phyloP scores from a whole-genome alignment of 371 early-diverging fungal species.

The Saksenaea vasiformis region DNA sequence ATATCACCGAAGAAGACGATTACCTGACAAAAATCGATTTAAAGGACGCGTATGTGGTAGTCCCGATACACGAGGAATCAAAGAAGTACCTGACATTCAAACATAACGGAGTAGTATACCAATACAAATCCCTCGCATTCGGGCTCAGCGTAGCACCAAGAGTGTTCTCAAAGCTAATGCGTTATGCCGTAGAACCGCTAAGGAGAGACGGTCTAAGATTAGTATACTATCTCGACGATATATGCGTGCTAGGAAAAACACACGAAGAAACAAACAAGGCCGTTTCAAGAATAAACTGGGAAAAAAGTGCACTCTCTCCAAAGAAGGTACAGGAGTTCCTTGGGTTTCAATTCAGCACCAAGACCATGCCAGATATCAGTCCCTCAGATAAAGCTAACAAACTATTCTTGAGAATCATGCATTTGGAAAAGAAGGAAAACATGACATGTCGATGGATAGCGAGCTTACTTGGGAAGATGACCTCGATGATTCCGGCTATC shows the following conservation, averaged over 20 bases:
- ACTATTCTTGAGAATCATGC: not conserved
- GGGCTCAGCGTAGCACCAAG: too few relatives aligned
- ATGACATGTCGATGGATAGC: slow-evolving; percentile 19
- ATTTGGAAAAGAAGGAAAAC: not conserved
- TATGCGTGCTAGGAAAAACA: slow-evolving; percentile 13
- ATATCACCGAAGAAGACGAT: slow-evolving; percentile 9
- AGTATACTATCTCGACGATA: slow-evolving; percentile 20
- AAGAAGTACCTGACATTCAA: not conserved
- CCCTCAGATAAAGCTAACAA: slow-evolving; percentile 10
- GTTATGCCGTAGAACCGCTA: slow-evolving; percentile 11
- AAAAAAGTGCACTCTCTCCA: slow-evolving; percentile 13
- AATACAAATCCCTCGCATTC: slow-evolving; percentile 1
- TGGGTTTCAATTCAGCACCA: slow-evolving; percentile 17
- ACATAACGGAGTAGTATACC: not conserved
- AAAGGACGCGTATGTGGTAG: slow-evolving; percentile 11
- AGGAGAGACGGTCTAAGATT: slow-evolving; percentile 5
- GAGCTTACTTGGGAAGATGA: slow-evolving; percentile 17
- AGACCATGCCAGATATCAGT: slow-evolving; percentile 13
- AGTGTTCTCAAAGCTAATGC: slow-evolving; percentile 5
- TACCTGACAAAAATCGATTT: slow-evolving; percentile 13
- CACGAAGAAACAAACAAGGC: not conserved
- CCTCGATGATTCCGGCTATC: slow-evolving; percentile 16
- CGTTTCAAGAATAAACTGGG: not conserved
- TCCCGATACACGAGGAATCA: too few relatives aligned
- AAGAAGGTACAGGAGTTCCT: slow-evolving; percentile 10